Evolutionary conservation across 345 rosid species (phyloP), one percentile per base, ranked within the genome.

Genomic region (Salix exigua): DNA sequence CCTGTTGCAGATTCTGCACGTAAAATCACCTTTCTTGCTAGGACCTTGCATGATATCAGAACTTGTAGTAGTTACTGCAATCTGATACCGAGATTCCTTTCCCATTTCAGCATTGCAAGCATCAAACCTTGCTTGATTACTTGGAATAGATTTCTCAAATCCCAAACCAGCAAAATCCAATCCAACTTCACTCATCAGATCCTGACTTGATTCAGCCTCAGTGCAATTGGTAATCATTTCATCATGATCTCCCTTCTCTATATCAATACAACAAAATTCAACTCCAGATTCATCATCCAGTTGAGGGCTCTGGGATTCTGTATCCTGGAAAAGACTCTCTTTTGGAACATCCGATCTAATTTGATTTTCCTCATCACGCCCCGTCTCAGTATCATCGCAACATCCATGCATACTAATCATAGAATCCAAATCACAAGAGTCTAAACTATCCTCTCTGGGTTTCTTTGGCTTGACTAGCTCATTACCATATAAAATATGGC

Each of bases 1-100:
- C 80, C 83, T 88, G 80, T 71, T 80, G 84, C 97, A 91, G 83
- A 81, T 66, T 78, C 70, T 85, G 76, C 97, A 88, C 68, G 68
- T 76, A 80, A 77, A 84, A 40, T 78, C 71, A 71, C 65, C 70
- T 73, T 14, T 71, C 35, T 60, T 75, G 73, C 26, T 44, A 31
- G 66, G 71, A 66, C 73, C 70, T 30, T 75, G 70, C 12, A 26
- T 48, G 33, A 18, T 37, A 50, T 70, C 83, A 58, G 65, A 48
- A 58, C 72, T 76, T 53, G 82, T 37, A 71, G 50, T 44, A 14
- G 30, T 21, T 30, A 4, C 18, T 31, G 1, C 26, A 1, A 17
- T 21, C 76, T 65, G 78, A 64, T 63, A 30, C 50, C 16, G 62
- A 73, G 74, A 62, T 65, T 76, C 51, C 67, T 42, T 64, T 25